Conservation (phyloP, 192 early-diverging fungal genomes). For the Oehlia diaphana region DNA sequence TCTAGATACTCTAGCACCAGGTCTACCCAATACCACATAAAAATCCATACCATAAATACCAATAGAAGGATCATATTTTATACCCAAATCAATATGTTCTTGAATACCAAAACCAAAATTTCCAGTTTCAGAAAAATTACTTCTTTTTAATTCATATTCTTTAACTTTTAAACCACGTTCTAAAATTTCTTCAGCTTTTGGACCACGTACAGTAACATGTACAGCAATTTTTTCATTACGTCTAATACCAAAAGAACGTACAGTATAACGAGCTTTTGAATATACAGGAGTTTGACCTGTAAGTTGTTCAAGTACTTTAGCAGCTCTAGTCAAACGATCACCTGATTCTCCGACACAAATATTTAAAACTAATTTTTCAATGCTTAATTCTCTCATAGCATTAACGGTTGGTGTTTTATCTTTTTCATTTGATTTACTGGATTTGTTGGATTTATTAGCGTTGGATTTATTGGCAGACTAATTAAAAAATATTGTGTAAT, state of each 20-base stretch:
- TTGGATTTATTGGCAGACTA: background rate
- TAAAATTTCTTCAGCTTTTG: slow-evolving; percentile 88
- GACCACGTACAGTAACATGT: slow-evolving; percentile 96
- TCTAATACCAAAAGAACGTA: slow-evolving; percentile 99
- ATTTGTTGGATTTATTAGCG: background rate
- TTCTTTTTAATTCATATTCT: slow-evolving; percentile 95
- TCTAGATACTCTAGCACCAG: slow-evolving; percentile 93
- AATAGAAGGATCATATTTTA: slow-evolving; percentile 99
- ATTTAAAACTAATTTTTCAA: slow-evolving; percentile 99
- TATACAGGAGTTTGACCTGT: slow-evolving; percentile 98
- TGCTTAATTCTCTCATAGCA: slow-evolving; percentile 94
- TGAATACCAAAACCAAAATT: slow-evolving; percentile 99
- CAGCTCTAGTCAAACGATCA: slow-evolving; percentile 99
- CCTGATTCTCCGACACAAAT: slow-evolving; percentile 99
- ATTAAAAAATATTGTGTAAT: background rate
- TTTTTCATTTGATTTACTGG: too few relatives aligned
- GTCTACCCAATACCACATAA: slow-evolving; percentile 98
- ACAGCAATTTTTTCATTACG: slow-evolving; percentile 99
- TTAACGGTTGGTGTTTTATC: slow-evolving; percentile 55
- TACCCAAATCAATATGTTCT: slow-evolving; percentile 99
- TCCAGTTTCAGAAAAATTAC: slow-evolving; percentile 97
- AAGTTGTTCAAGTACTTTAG: slow-evolving; percentile 99
- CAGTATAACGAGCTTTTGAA: slow-evolving; percentile 99
- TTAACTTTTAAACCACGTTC: slow-evolving; percentile 99
- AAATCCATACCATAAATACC: slow-evolving; percentile 99